Percentiles rank a stretch among this genome's conserved stretches.
phyloP scores from a whole-genome alignment of 768 basidiomycete genomes.

The Mycena filopes region DNA sequence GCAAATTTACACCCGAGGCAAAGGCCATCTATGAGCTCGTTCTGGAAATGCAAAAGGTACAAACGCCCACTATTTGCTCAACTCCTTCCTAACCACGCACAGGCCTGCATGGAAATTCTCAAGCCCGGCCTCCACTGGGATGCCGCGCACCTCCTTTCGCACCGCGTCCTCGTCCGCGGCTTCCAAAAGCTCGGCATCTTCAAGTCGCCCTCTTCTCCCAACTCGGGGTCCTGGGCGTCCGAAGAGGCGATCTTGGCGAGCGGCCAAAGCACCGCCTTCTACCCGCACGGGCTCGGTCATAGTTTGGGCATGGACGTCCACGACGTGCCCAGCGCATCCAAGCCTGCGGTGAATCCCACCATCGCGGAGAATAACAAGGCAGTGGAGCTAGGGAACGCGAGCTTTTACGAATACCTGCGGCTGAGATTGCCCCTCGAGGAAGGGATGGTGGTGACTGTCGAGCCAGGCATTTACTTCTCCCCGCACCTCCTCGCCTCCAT shows the following conservation, averaged over 20 bases:
- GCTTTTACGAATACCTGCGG: slow-evolving; percentile 84
- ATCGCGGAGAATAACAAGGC: slow-evolving; percentile 45
- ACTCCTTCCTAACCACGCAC: neutral
- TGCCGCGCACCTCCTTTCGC: slow-evolving; percentile 83
- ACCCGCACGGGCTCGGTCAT: slow-evolving; percentile 94
- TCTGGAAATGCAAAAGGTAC: slow-evolving; percentile 87
- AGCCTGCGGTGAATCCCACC: slow-evolving; percentile 68
- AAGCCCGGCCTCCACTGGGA: slow-evolving; percentile 93
- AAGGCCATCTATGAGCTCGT: slow-evolving; percentile 89
- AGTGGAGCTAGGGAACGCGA: slow-evolving; percentile 58
- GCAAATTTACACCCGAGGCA: slow-evolving; percentile 86
- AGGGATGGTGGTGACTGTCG: slow-evolving; percentile 93
- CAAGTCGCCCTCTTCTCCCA: slow-evolving; percentile 61
- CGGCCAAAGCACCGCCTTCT: slow-evolving; percentile 87
- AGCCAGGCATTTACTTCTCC: slow-evolving; percentile 91
- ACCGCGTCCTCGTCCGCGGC: slow-evolving; percentile 81
- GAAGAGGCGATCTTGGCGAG: slow-evolving; percentile 78
- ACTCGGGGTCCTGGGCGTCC: slow-evolving; percentile 66
- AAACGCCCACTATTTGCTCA: slow-evolving; percentile 21
- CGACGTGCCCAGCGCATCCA: slow-evolving; percentile 87
- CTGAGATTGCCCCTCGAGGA: slow-evolving; percentile 76
- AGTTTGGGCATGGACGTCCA: slow-evolving; percentile 95
- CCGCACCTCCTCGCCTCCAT: slow-evolving; percentile 77
- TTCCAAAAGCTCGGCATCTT: slow-evolving; percentile 91
- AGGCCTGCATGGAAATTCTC: slow-evolving; percentile 77